Base-by-base conservation (phyloP, 2,329 filamentous ascomycete genomes). In the Pseudogymnoascus sp. region DNA sequence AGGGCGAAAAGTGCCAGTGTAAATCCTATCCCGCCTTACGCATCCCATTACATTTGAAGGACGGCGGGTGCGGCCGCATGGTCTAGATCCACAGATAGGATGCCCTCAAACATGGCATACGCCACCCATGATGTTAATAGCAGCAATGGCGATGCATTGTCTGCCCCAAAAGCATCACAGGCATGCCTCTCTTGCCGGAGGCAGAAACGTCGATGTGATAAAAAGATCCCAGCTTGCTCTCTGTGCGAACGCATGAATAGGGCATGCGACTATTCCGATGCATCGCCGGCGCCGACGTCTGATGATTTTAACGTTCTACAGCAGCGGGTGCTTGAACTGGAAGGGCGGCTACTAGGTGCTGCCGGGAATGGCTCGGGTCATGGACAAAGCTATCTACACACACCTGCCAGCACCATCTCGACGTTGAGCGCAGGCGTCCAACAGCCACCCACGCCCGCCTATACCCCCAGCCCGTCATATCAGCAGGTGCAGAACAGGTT, bases 191-290 rank as follows among this genome's bases (percentile, higher is more conserved):
- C 76, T 30, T 80, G 78, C 67, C 71, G 75, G 36, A 77, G 75
- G 64, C 77, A 82, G 69, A 83, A 83, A 71, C 73, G 80, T 45
- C 79, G 76, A 73, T 83, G 81, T 68, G 77, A 80, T 74, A 83
- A 82, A 70, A 67, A 66, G 4, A 66, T 82, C 1, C 81, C 81
- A 12, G 68, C 71, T 14, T 83, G 81, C 68, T 71, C 74, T 2
- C 73, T 82, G 3, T 83, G 81, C 69, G 66, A 67, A 19, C 73
- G 78, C 9, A 76, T 78, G 72, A 71, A 71, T 35, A 72, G 77
- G 11, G 63, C 64, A 22, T 79, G 77, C 69, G 77, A 79, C 64
- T 79, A 78, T 65, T 72, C 71, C 14, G 74, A 78, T 42, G 64
- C 68, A 14, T 64, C 69, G 16, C 71, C 73, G 8, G 64, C 71